phyloP scores from a whole-genome alignment of 257 asterid genomes.

The Hygrophila difformis region DNA sequence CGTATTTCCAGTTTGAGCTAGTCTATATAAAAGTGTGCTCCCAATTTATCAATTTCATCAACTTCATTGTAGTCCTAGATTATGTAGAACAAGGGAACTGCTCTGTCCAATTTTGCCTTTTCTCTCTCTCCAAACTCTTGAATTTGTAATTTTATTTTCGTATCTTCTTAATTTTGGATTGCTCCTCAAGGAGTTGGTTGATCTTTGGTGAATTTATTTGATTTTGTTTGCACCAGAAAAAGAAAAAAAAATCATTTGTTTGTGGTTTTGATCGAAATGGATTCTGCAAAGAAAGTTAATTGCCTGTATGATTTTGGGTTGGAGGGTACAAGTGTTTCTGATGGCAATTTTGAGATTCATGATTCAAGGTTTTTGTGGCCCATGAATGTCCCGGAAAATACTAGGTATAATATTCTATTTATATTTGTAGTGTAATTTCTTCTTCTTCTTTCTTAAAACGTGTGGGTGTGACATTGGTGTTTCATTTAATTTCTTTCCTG shows the following conservation, averaged over 20 bases:
- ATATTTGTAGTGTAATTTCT: too few species aligned
- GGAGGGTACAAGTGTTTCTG: constrained; percentile 56
- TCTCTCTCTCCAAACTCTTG: neutral
- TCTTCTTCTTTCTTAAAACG: too few species aligned
- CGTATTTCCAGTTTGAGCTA: too few species aligned
- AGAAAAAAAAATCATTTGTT: neutral
- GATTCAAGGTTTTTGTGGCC: constrained; percentile 76
- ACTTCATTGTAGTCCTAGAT: too few species aligned
- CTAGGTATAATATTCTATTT: too few species aligned
- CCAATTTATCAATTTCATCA: too few species aligned
- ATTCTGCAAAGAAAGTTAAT: constrained; percentile 66
- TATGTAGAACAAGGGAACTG: neutral
- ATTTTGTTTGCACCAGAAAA: neutral
- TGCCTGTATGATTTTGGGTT: constrained; percentile 84
- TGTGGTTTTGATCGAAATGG: constrained; percentile 49
- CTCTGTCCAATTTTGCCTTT: neutral
- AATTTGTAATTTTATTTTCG: too few species aligned
- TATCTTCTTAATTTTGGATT: too few species aligned
- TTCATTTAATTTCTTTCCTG: constrained; percentile 5
- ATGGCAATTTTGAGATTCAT: constrained; percentile 39
- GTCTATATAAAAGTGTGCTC: too few species aligned
- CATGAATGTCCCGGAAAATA: constrained; percentile 43
- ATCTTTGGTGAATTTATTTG: neutral
- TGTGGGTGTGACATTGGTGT: too few species aligned
- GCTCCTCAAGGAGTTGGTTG: neutral